phyloP scores from a whole-genome alignment of 805 yeast species.

The Saitoella complicata region DNA sequence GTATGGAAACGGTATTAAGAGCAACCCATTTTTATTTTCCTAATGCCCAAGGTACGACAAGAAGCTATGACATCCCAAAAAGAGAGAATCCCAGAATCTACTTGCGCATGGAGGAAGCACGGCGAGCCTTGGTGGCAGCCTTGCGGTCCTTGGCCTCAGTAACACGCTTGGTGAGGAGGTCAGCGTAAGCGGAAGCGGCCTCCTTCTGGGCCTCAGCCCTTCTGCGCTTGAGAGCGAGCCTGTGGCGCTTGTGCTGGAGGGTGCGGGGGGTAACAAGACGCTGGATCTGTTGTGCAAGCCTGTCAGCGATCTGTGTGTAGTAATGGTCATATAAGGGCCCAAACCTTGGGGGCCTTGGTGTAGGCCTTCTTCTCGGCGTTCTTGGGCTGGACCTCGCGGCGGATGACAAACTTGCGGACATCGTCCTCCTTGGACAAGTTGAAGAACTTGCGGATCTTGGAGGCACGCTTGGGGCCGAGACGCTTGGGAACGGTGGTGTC shows the following conservation, averaged over 20 bases:
- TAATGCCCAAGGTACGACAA: too few species aligned
- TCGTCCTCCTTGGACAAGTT: constrained; percentile 93
- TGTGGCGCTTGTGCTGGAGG: constrained; percentile 97
- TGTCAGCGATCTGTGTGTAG: too few species aligned
- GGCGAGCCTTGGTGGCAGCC: constrained; percentile 98
- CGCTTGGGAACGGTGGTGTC: constrained; percentile 93
- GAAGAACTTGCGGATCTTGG: constrained; percentile 99
- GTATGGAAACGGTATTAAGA: too few species aligned
- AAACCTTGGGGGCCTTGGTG: constrained; percentile 94
- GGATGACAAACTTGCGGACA: constrained; percentile 81
- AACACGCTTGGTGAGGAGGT: constrained; percentile 93
- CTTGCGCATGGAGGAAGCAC: constrained; percentile 85
- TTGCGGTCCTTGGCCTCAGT: constrained; percentile 96
- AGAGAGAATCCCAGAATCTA: background rate
- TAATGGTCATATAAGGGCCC: too few species aligned
- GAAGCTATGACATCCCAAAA: too few species aligned
- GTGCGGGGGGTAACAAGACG: constrained; percentile 98
- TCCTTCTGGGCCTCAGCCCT: constrained; percentile 98
- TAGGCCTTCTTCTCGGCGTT: constrained; percentile 95
- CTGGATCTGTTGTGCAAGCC: constrained; percentile 39
- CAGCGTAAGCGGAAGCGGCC: constrained; percentile 99
- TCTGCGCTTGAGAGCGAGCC: constrained; percentile 81
- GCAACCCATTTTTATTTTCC: too few species aligned
- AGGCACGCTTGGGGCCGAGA: constrained; percentile 99
- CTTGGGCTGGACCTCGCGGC: constrained; percentile 63